phyloP scores from a whole-genome alignment of 2,329 filamentous ascomycete genomes.

The Calonectria multiphialidica region DNA sequence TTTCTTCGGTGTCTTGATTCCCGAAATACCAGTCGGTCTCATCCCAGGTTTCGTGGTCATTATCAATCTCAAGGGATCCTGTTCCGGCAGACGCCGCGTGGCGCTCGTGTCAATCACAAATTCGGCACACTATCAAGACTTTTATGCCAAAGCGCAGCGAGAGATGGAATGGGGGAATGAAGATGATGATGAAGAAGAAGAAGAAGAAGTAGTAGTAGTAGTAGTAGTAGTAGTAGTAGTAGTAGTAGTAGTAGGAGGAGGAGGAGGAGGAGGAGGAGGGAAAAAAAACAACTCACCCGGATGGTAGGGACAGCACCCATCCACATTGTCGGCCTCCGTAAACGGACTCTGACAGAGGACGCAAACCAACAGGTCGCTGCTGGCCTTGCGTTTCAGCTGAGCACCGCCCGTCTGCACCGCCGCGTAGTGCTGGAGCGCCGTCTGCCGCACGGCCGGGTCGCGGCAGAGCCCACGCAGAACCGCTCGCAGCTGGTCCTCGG shows the following conservation, averaged over 20 bases:
- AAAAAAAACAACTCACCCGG: slow-evolving; percentile 25
- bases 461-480: slow-evolving; percentile 35
- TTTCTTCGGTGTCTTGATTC: slow-evolving; percentile 28
- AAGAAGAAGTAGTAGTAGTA: too few relatives aligned
- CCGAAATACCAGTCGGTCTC: slow-evolving; percentile 30
- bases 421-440: slow-evolving; percentile 19
- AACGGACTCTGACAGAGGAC: slow-evolving; percentile 30
- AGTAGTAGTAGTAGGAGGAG: not conserved
- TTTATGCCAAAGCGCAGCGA: not conserved
- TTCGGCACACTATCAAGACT: too few relatives aligned
- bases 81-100: not conserved
- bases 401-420: slow-evolving; percentile 8
- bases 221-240: too few relatives aligned
- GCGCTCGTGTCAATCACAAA: not conserved
- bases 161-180: not conserved
- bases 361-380: slow-evolving; percentile 28
- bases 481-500: slow-evolving; percentile 31
- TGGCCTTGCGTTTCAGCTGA: slow-evolving; percentile 34
- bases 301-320: slow-evolving; percentile 29
- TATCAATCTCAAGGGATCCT: slow-evolving; percentile 35
- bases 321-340: slow-evolving; percentile 19
- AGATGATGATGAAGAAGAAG: not conserved
- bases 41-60: slow-evolving; percentile 19
- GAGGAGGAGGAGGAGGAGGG: not conserved
- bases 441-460: not conserved